These are phyloP conservation scores for Cutaneotrichosporon mucoides DNA, from an alignment of 1,284 basidiomycete species.

Conservation along the genomic window DNA sequence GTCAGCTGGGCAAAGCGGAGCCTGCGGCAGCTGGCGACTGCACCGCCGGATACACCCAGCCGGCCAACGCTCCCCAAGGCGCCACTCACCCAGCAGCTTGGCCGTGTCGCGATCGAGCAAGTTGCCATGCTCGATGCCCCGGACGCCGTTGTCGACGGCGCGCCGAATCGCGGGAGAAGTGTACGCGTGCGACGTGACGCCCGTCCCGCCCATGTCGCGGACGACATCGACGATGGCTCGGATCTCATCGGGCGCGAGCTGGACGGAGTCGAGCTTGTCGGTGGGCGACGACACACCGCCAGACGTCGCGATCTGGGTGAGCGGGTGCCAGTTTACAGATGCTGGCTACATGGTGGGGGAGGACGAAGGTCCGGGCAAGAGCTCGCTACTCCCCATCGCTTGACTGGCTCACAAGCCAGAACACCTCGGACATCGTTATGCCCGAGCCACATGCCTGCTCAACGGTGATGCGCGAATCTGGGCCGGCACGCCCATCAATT, in stretches of 20 bases:
- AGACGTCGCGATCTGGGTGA: constrained; percentile 8
- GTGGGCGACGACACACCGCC: constrained; percentile 17
- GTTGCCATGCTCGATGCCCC: constrained; percentile 55
- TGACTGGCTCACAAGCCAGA: no score
- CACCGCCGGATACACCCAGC: no score
- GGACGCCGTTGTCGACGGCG: constrained; percentile 35
- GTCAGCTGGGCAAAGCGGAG: neutral
- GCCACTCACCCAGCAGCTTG: neutral
- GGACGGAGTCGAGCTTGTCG: constrained; percentile 54
- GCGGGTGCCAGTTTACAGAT: no score
- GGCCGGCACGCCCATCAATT: no score
- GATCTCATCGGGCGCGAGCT: constrained; percentile 54
- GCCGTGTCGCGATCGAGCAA: constrained; percentile 36
- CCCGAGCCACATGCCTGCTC: neutral
- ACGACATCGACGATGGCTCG: constrained; percentile 52
- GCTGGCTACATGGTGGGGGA: neutral
- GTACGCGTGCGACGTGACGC: constrained; percentile 37
- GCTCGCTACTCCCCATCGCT: no score
- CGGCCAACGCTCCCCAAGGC: no score
- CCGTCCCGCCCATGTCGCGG: constrained; percentile 48
- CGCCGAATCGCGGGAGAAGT: constrained; percentile 33
- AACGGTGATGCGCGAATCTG: neutral
- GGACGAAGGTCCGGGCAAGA: no score
- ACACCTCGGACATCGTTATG: neutral
- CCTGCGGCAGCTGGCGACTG: no score